A percentile compares a stretch with the other conserved stretches of the same genome.
These are phyloP conservation scores for Colletotrichum navitas DNA, from an alignment of 2,329 filamentous ascomycete genomes.

Conservation along the genomic window DNA sequence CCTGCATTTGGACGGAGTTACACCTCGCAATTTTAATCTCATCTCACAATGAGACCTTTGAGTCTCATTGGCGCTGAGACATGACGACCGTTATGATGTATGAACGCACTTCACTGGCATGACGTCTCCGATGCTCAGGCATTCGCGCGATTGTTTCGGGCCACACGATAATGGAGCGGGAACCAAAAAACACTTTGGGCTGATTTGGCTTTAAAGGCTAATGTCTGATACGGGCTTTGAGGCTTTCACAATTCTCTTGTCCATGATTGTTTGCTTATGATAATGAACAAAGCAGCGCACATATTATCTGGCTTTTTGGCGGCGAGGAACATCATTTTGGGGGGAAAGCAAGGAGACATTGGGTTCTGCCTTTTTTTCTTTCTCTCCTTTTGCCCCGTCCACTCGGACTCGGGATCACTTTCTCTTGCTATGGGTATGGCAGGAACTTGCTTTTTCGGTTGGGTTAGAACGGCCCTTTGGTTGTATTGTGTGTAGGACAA, in stretches of 20 bases:
- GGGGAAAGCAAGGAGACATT: background rate
- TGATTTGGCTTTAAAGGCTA: slow-evolving; percentile 37
- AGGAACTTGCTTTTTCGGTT: slow-evolving; percentile 15
- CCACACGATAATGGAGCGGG: slow-evolving; percentile 41
- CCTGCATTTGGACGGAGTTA: slow-evolving; percentile 54
- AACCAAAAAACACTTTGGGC: slow-evolving; percentile 24
- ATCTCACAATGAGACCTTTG: slow-evolving; percentile 12
- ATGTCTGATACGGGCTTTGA: slow-evolving; percentile 40
- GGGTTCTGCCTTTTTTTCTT: background rate
- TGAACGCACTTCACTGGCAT: slow-evolving; percentile 42
- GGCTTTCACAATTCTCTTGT: slow-evolving; percentile 37
- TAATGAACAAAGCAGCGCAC: slow-evolving; percentile 42
- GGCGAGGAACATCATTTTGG: slow-evolving; percentile 21
- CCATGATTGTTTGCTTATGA: slow-evolving; percentile 42
- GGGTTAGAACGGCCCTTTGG: slow-evolving; percentile 5
- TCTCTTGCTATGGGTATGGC: slow-evolving; percentile 19
- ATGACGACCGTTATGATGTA: slow-evolving; percentile 44
- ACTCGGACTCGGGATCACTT: background rate
- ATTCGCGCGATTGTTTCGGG: slow-evolving; percentile 35
- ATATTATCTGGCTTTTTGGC: slow-evolving; percentile 36
- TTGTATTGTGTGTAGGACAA: slow-evolving; percentile 25
- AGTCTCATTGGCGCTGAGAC: slow-evolving; percentile 38
- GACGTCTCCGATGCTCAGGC: slow-evolving; percentile 37
- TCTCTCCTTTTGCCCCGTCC: background rate
- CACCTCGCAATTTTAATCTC: slow-evolving; percentile 53